Base-by-base conservation (phyloP, 257 asterid species). In the Solanum habrochaites region DNA sequence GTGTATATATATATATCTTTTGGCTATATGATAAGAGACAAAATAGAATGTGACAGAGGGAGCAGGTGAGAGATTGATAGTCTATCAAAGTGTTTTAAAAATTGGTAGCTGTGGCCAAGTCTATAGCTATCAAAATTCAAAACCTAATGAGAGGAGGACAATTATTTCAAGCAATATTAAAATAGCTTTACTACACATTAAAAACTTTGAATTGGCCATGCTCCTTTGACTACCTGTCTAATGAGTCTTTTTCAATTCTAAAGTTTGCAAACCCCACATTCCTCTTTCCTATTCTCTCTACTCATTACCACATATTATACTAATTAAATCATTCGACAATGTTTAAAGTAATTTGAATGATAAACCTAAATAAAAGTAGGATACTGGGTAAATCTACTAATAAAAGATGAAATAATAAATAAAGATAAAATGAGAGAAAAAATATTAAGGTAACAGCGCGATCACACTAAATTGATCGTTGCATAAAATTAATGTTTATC, bases 121-220 rank as follows among this genome's bases (percentile, higher is more conserved):
- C 78, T 56, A 78, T 39, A 18, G 85, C 69, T 81, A 49, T 47
- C 43, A 66, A 67, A 78, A 56, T 56, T 56, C 62, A 56, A 56
- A 56, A 3, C 35, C 87, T 85, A 85, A 66, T 37, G 21, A 40
- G 37, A 40, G 69, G 20, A 67, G 62, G 80, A 42, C 82, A 85
- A 85, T 85, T 85, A 85, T 85, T 85, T 85, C 47, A 85, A 85
- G 87, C 81, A 85, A 85, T 64, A 85, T 85, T 85, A 42, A 85
- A 66, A 80, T n/a, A 16, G n/a, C 82, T 85, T 85, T 85, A 45
- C 45, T 85, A 52, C 64, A 47, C 64, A 85, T 80, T 80, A 47
- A 78, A 39, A 81, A 29, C 85, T 81, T 31, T 70, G 42, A 85
- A 66, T 69, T 29, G 43, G 49, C 70, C 66, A 64, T 85, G 82